A percentile compares a stretch with the other conserved stretches of the same genome.
phyloP scores from a whole-genome alignment of 441 rosid genomes.

The Arabidopsis hybrid region DNA sequence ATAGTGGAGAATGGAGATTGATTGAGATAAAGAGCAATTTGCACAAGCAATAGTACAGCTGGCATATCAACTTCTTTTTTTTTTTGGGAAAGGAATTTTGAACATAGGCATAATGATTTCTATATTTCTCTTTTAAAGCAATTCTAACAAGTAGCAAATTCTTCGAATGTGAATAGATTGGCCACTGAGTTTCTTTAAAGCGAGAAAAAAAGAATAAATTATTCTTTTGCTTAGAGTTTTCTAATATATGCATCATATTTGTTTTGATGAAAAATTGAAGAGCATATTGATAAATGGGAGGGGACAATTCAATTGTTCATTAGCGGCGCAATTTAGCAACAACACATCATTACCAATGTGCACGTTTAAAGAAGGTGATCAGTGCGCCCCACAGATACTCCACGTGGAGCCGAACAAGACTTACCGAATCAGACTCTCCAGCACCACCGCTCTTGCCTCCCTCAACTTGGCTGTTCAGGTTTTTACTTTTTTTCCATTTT shows the following conservation, averaged over 20 bases:
- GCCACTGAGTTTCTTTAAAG: no score
- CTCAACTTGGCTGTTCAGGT: slow-evolving; percentile 76
- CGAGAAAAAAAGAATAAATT: not conserved
- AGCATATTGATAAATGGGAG: slow-evolving; percentile 77
- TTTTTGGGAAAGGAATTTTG: no score
- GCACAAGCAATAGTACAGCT: not conserved
- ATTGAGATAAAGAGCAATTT: slow-evolving; percentile 4
- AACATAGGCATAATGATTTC: not conserved
- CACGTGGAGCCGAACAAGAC: slow-evolving; percentile 62
- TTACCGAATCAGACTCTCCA: slow-evolving; percentile 76
- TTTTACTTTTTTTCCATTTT: slow-evolving; percentile 14
- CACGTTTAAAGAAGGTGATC: slow-evolving; percentile 54
- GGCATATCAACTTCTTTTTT: not conserved
- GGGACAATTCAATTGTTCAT: slow-evolving; percentile 80
- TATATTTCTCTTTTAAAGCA: not conserved
- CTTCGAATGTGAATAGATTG: no score
- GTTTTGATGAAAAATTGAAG: slow-evolving; percentile 40
- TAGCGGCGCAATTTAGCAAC: slow-evolving; percentile 55
- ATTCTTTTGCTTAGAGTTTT: not conserved
- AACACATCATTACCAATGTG: slow-evolving; percentile 47
- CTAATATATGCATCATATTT: not conserved
- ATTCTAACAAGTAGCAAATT: not conserved
- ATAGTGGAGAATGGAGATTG: slow-evolving; percentile 18
- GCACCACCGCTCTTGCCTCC: slow-evolving; percentile 74
- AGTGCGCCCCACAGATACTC: slow-evolving; percentile 67